A percentile compares a stretch with the other conserved stretches of the same genome.
phyloP scores from a whole-genome alignment of 2,329 filamentous ascomycete genomes.

The Phyllosticta paracitricarpa region DNA sequence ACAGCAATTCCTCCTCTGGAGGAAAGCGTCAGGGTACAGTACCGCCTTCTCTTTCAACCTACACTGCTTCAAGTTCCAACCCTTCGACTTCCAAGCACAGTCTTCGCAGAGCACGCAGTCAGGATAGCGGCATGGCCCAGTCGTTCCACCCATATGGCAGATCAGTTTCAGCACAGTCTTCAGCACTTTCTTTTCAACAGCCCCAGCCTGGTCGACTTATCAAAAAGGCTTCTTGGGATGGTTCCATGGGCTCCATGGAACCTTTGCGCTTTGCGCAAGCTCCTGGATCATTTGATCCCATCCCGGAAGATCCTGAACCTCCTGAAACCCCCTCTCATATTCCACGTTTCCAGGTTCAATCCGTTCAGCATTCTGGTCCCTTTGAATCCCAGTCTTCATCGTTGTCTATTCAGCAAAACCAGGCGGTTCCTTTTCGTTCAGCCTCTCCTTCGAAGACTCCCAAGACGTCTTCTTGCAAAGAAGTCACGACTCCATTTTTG shows the following conservation, averaged over 20 bases:
- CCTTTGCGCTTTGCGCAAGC: background rate
- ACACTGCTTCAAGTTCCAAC: background rate
- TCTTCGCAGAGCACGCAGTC: background rate
- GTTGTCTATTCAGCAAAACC: background rate
- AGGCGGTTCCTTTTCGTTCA: background rate
- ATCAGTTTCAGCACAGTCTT: background rate
- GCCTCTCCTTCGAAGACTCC: background rate
- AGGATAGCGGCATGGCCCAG: background rate
- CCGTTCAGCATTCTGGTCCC: conserved; percentile 12
- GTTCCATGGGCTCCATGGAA: background rate
- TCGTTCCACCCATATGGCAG: background rate
- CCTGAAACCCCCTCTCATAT: conserved; percentile 9
- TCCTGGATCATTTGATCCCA: background rate
- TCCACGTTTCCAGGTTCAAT: conserved; percentile 1
- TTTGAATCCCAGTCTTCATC: conserved; percentile 12
- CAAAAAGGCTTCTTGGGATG: conserved; percentile 2
- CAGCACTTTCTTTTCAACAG: background rate
- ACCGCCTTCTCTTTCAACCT: conserved; percentile 30
- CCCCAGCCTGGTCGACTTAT: background rate
- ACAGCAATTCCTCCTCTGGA: conserved; percentile 22
- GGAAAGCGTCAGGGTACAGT: conserved; percentile 36
- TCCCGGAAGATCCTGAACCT: conserved; percentile 8
- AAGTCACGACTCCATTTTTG: conserved; percentile 40
- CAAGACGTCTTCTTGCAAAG: conserved; percentile 7
- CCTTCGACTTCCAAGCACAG: background rate